These are phyloP conservation scores for Dictyostelium purpureum DNA, from an alignment of 78 protist species.

Conservation along the genomic window DNA sequence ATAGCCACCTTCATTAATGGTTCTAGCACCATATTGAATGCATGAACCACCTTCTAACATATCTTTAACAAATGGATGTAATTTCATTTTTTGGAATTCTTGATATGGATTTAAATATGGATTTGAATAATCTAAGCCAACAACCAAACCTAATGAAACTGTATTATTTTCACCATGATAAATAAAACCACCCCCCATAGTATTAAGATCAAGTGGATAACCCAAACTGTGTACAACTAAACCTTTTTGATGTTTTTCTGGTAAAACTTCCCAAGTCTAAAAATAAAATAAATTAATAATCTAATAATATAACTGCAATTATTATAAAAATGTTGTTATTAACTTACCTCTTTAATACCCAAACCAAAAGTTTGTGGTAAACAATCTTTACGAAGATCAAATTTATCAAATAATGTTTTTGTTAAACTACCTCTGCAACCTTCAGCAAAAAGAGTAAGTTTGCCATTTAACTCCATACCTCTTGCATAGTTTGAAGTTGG, in stretches of 20 bases:
- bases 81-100: conserved; percentile 93
- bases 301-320: background rate
- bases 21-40: conserved; percentile 96
- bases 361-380: conserved; percentile 95
- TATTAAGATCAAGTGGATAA: conserved; percentile 90
- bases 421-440: conserved; percentile 96
- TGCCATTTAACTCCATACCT: conserved; percentile 96
- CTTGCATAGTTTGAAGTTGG: conserved; percentile 82
- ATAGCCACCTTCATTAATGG: conserved; percentile 97
- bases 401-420: conserved; percentile 83
- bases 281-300: background rate
- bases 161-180: conserved; percentile 91
- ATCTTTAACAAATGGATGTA: conserved; percentile 82
- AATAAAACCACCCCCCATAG: conserved; percentile 96
- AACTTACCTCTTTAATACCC: conserved; percentile 94
- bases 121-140: conserved; percentile 96
- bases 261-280: conserved; percentile 94
- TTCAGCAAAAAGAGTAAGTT: conserved; percentile 93
- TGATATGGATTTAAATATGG: conserved; percentile 93
- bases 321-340: background rate
- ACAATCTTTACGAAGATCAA: conserved; percentile 76
- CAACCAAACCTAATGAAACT: conserved; percentile 93
- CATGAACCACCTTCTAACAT: conserved; percentile 91
- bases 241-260: conserved; percentile 84
- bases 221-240: conserved; percentile 94